Evolutionary conservation across 768 basidiomycete species (phyloP).

Genomic region (Pleurotus ostreatus): DNA sequence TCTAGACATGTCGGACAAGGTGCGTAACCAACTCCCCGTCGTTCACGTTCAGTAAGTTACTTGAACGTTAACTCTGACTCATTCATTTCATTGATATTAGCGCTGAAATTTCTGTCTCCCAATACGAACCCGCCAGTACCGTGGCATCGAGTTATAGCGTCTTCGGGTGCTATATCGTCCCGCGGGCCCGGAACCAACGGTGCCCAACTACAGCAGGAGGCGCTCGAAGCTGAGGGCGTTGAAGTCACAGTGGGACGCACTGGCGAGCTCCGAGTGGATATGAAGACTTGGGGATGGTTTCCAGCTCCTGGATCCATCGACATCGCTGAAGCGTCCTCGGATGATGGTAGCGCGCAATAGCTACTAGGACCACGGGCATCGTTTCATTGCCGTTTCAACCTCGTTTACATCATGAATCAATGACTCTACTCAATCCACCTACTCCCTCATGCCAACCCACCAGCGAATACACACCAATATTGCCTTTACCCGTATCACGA

Average conservation of each 20-base stretch:
- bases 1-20: slow-evolving; percentile 84
- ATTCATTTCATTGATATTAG: slow-evolving; percentile 29
- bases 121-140: slow-evolving; percentile 64
- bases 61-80: neutral
- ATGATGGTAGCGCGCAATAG: neutral
- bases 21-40: slow-evolving; percentile 19
- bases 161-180: slow-evolving; percentile 73
- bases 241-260: slow-evolving; percentile 57
- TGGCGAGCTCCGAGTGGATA: slow-evolving; percentile 57
- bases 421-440: too few species aligned
- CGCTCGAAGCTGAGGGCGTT: slow-evolving; percentile 78
- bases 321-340: neutral
- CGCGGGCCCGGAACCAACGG: slow-evolving; percentile 81
- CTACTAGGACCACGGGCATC: too few species aligned
- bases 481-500: too few species aligned
- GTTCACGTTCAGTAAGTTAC: neutral
- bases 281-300: slow-evolving; percentile 65
- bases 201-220: slow-evolving; percentile 71
- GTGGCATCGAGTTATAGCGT: slow-evolving; percentile 75
- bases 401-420: too few species aligned
- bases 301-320: slow-evolving; percentile 30
- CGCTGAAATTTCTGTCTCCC: slow-evolving; percentile 71
- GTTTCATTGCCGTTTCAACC: too few species aligned
- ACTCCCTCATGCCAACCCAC: too few species aligned
- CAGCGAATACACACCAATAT: too few species aligned